These are phyloP conservation scores for Macadamia tetraphylla DNA, from an alignment of 164 flowering plant genomes.

Conservation along the genomic window DNA sequence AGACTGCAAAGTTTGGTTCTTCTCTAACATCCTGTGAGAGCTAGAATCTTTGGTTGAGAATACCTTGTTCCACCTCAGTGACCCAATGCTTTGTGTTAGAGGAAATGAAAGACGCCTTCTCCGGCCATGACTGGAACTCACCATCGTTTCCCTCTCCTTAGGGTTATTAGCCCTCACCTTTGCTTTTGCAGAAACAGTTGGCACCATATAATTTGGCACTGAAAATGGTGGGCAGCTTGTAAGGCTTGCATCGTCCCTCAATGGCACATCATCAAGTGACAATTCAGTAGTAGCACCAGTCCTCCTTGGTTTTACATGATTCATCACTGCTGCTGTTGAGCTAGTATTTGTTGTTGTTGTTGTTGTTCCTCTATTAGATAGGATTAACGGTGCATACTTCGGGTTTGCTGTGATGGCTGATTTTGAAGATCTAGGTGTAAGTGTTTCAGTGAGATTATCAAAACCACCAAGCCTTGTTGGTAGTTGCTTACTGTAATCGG, in stretches of 20 bases:
- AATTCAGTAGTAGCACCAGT: slow-evolving; percentile 25
- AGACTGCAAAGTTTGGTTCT: too few species aligned
- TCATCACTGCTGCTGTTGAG: slow-evolving; percentile 16
- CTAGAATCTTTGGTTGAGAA: slow-evolving; percentile 27
- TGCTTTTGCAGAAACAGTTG: slow-evolving; percentile 82
- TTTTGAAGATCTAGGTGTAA: slow-evolving; percentile 63
- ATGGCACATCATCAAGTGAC: slow-evolving; percentile 25
- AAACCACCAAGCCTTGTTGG: slow-evolving; percentile 12
- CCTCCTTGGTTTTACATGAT: slow-evolving; percentile 31
- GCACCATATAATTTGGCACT: slow-evolving; percentile 81
- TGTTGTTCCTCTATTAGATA: too few species aligned
- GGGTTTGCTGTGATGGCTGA: slow-evolving; percentile 33
- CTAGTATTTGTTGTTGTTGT: slow-evolving; percentile 13
- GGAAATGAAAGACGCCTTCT: slow-evolving; percentile 69
- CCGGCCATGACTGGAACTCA: slow-evolving; percentile 40
- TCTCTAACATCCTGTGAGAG: too few species aligned
- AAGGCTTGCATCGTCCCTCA: slow-evolving; percentile 77
- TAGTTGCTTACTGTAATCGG: slow-evolving; percentile 28
- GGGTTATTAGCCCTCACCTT: slow-evolving; percentile 56
- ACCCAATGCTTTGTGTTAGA: slow-evolving; percentile 47
- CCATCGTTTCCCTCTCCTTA: slow-evolving; percentile 29
- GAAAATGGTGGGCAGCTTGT: slow-evolving; percentile 92
- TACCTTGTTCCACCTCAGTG: slow-evolving; percentile 66
- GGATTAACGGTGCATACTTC: slow-evolving; percentile 11
- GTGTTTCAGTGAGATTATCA: slow-evolving; percentile 30